A percentile compares a stretch with the other conserved stretches of the same genome.
Evolutionary conservation across 2,329 filamentous ascomycete species (phyloP).

Genomic region (Fusarium falciforme): DNA sequence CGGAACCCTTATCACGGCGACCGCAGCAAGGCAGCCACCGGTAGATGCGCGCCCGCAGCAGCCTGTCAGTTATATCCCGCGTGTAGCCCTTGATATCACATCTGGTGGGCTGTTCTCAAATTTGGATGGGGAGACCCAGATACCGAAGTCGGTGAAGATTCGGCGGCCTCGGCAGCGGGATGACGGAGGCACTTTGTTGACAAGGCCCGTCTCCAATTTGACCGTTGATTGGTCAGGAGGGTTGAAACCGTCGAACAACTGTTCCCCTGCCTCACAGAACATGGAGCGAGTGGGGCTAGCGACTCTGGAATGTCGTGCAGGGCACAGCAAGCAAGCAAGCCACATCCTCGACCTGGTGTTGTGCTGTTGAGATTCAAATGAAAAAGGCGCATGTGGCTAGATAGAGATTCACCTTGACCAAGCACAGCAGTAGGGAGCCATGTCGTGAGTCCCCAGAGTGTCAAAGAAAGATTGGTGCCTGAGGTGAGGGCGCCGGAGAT

Average conservation of each 20-base stretch:
- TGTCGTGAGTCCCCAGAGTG: not conserved
- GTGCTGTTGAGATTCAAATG: constrained; percentile 12
- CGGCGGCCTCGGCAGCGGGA: constrained; percentile 39
- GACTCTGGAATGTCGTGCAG: constrained; percentile 44
- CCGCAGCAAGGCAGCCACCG: not conserved
- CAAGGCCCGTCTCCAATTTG: constrained; percentile 1
- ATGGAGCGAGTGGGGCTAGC: constrained; percentile 40
- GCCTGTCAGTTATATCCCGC: not conserved
- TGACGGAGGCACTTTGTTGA: constrained; percentile 13
- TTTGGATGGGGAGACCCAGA: constrained; percentile 23
- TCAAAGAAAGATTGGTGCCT: not conserved
- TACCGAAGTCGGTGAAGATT: constrained; percentile 34
- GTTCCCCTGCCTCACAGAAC: constrained; percentile 27
- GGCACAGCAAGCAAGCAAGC: constrained; percentile 38
- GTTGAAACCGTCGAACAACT: constrained; percentile 30
- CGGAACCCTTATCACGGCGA: not conserved
- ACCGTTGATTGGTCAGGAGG: constrained; percentile 32
- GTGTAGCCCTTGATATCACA: constrained; percentile 9
- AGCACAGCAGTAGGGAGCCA: not conserved
- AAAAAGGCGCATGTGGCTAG: not conserved
- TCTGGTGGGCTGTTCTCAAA: constrained; percentile 24
- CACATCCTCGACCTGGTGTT: constrained; percentile 24
- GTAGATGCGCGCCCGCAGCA: not conserved
- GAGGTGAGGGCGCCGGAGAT: constrained; percentile 1
- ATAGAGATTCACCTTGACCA: not conserved